phyloP scores from a whole-genome alignment of 2,329 filamentous ascomycete species.

The Neofusicoccum parvum region DNA sequence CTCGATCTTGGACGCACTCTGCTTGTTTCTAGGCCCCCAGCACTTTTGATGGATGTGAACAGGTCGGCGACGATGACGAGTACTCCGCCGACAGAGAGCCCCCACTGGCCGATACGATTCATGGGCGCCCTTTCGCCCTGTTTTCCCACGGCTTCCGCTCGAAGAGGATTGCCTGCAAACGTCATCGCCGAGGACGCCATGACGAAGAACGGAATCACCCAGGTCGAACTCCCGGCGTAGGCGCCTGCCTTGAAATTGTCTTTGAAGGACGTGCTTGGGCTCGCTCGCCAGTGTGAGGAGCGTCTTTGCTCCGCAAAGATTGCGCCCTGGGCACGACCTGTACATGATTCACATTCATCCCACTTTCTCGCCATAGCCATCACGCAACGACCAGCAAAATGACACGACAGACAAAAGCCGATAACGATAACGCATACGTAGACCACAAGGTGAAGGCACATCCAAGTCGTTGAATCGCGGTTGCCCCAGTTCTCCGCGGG shows the following conservation, averaged over 20 bases:
- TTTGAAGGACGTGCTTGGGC: not conserved
- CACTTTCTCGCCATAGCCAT: not conserved
- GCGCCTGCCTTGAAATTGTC: not conserved
- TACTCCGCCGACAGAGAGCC: not conserved
- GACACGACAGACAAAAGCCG: not conserved
- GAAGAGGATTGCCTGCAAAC: not conserved
- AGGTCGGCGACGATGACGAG: conserved; percentile 3
- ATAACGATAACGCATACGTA: not conserved
- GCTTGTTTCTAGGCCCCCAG: not conserved
- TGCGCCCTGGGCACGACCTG: not conserved
- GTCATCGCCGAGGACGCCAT: not conserved
- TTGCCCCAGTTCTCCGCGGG: not conserved
- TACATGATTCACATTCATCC: not conserved
- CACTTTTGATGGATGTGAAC: not conserved
- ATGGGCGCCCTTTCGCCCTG: not conserved
- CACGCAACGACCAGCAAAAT: not conserved
- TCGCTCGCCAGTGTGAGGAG: not conserved
- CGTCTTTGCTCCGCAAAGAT: not conserved
- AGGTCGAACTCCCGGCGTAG: not conserved
- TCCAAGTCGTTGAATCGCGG: not conserved
- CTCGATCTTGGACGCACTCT: not conserved
- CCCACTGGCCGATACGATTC: conserved; percentile 2
- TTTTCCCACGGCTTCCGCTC: not conserved
- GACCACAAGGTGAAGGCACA: not conserved
- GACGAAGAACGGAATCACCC: not conserved